Conservation (phyloP, 352 stramenopile genomes). For the Globisporangium uncinulatum region DNA sequence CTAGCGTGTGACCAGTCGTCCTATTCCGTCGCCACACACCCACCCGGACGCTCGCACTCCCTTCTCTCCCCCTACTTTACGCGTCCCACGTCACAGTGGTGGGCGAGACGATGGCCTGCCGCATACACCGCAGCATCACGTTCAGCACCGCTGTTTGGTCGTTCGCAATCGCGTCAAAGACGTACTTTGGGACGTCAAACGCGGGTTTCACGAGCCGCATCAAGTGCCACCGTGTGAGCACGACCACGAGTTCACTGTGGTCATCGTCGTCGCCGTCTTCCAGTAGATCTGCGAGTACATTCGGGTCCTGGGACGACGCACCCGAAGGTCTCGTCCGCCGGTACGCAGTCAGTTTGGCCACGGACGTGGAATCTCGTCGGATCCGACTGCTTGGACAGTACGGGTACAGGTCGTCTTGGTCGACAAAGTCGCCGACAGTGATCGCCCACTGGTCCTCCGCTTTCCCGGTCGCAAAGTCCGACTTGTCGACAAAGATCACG, state of each 20-base stretch:
- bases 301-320: no score
- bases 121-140: slow-evolving; percentile 7
- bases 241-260: background rate
- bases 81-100: background rate
- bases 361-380: slow-evolving; percentile 17
- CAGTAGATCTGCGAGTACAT: background rate
- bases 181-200: slow-evolving; percentile 4
- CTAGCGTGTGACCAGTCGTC: no score
- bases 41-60: background rate
- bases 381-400: slow-evolving; percentile 12
- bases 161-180: background rate
- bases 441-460: slow-evolving; percentile 5
- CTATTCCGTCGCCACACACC: no score
- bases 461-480: background rate
- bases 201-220: background rate
- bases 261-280: background rate
- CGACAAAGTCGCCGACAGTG: slow-evolving; percentile 6
- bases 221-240: slow-evolving; percentile 9
- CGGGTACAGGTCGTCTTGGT: slow-evolving; percentile 15
- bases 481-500: slow-evolving; percentile 11
- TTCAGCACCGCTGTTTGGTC: background rate
- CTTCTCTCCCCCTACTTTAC: background rate
- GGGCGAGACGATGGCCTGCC: background rate
- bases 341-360: slow-evolving; percentile 4
- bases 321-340: background rate